Percentiles rank a stretch among this genome's conserved stretches.
Evolutionary conservation across 2,329 filamentous ascomycete species (phyloP).

Genomic region (Calonectria pteridis): DNA sequence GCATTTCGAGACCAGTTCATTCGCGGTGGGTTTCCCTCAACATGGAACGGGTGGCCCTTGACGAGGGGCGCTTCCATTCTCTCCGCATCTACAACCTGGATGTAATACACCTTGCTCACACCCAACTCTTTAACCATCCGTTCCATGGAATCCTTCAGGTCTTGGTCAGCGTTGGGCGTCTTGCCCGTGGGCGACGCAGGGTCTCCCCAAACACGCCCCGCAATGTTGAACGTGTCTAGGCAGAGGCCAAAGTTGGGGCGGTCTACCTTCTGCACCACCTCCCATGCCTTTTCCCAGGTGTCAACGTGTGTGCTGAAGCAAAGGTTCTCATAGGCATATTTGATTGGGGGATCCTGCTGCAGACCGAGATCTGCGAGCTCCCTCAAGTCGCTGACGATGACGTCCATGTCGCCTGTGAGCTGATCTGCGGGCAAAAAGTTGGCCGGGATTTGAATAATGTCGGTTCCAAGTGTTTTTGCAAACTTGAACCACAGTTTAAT

Average conservation of each 20-base stretch:
- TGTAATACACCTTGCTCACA: constrained; percentile 75
- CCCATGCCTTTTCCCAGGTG: constrained; percentile 79
- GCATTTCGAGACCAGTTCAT: constrained; percentile 84
- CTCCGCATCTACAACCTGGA: constrained; percentile 82
- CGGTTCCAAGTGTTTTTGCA: constrained; percentile 73
- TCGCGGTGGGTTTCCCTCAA: constrained; percentile 50
- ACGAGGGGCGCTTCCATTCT: constrained; percentile 54
- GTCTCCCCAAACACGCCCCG: constrained; percentile 76
- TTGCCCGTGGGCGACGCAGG: constrained; percentile 65
- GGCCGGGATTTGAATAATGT: constrained; percentile 79
- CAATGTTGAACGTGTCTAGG: constrained; percentile 82
- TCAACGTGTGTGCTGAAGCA: constrained; percentile 77
- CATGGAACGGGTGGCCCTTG: constrained; percentile 50
- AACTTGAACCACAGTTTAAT: constrained; percentile 73
- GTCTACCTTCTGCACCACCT: constrained; percentile 72
- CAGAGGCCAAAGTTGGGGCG: constrained; percentile 80
- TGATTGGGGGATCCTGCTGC: constrained; percentile 64
- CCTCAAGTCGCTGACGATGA: constrained; percentile 73
- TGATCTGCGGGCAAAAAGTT: constrained; percentile 69
- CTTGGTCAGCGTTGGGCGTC: constrained; percentile 64
- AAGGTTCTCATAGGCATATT: constrained; percentile 79
- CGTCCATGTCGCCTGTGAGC: constrained; percentile 59
- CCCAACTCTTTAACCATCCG: constrained; percentile 67
- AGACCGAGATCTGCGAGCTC: constrained; percentile 76
- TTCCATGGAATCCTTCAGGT: constrained; percentile 65